phyloP scores from a whole-genome alignment of 179 eudicot species.

The Silene coronaria region DNA sequence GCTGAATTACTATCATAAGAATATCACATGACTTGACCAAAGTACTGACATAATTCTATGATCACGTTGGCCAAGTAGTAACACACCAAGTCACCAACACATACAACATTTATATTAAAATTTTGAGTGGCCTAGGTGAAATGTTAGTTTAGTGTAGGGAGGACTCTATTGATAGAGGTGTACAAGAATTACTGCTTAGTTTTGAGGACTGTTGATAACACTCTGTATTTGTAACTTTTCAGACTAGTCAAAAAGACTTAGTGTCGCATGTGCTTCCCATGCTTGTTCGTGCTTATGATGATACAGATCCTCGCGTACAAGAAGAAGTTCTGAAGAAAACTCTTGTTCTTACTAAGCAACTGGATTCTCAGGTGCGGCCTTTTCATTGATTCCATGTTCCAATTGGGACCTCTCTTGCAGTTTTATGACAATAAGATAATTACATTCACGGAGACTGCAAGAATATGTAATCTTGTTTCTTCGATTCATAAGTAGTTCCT shows the following conservation, averaged over 20 bases:
- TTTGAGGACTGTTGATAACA: conserved; percentile 1
- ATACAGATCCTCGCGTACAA: conserved; percentile 91
- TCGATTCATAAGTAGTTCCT: not conserved
- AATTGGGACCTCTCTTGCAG: not conserved
- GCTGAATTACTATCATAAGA: too few relatives aligned
- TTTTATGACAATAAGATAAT: not conserved
- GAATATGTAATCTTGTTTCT: not conserved
- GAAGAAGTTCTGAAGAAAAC: conserved; percentile 91
- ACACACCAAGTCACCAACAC: not conserved
- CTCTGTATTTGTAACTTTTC: conserved; percentile 19
- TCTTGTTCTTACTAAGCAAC: conserved; percentile 66
- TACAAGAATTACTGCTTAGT: not conserved
- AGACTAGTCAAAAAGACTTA: conserved; percentile 72
- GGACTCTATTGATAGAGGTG: not conserved
- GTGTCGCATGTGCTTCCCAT: conserved; percentile 81
- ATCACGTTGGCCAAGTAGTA: too few relatives aligned
- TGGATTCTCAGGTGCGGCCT: conserved; percentile 67
- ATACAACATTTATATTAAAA: not conserved
- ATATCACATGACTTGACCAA: too few relatives aligned
- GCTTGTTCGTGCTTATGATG: conserved; percentile 96
- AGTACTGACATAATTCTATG: too few relatives aligned
- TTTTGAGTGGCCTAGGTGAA: not conserved
- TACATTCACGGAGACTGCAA: not conserved
- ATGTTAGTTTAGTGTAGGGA: not conserved
- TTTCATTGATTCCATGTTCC: not conserved